A percentile compares a stretch with the other conserved stretches of the same genome.
phyloP scores from a whole-genome alignment of 106 monocot genomes.

The Allium cepa region DNA sequence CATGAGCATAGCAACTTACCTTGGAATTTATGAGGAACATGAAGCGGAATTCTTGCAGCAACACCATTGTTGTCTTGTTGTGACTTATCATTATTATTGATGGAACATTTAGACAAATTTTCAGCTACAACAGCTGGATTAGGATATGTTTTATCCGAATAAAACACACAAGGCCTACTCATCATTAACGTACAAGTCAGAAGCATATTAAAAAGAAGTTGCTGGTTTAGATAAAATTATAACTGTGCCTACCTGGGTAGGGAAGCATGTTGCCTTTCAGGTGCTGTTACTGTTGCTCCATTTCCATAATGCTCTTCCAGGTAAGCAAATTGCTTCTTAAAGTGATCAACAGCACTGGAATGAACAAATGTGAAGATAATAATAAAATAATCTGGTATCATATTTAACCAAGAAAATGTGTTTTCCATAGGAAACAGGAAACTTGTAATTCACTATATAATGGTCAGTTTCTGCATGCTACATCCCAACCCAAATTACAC shows the following conservation, averaged over 20 bases:
- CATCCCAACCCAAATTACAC: too few relatives aligned
- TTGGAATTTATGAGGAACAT: constrained; percentile 40
- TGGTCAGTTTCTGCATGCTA: too few relatives aligned
- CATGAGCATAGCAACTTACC: constrained; percentile 5
- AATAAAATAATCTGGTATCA: background rate
- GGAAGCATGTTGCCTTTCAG: constrained; percentile 80
- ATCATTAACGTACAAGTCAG: background rate
- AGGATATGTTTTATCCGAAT: constrained; percentile 33
- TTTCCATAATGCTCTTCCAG: constrained; percentile 88
- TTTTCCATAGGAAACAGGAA: too few relatives aligned
- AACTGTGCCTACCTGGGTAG: constrained; percentile 62
- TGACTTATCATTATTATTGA: constrained; percentile 31
- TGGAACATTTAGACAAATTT: constrained; percentile 47
- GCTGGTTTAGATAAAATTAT: background rate
- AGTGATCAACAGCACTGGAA: constrained; percentile 94
- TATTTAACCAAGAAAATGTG: background rate
- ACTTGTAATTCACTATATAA: too few relatives aligned
- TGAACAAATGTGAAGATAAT: background rate
- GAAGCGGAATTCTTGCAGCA: constrained; percentile 34
- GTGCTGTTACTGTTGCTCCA: constrained; percentile 52
- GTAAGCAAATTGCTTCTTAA: constrained; percentile 96
- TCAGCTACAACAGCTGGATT: constrained; percentile 28
- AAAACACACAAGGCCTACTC: constrained; percentile 36
- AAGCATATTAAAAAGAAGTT: too few relatives aligned
- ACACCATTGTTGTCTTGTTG: constrained; percentile 12